A percentile compares a stretch with the other conserved stretches of the same genome.
Conservation (phyloP, 441 rosid genomes). For the Euphorbia schlechtendalii region DNA sequence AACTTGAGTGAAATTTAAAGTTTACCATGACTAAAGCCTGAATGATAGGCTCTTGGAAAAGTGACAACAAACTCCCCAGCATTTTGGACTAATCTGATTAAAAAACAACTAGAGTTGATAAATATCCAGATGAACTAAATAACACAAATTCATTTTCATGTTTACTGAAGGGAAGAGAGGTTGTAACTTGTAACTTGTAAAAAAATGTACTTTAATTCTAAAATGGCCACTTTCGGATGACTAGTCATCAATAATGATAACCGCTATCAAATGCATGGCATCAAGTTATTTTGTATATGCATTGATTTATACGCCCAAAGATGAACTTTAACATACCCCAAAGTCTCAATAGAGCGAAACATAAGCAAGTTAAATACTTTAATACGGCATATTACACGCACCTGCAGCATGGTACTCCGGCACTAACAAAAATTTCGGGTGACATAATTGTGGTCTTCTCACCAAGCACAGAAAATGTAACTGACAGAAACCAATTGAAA, state of each 20-base stretch:
- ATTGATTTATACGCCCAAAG: slow-evolving; percentile 7
- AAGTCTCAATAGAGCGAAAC: no score
- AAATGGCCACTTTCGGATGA: background rate
- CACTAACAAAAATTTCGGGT: slow-evolving; percentile 83
- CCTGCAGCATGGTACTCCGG: slow-evolving; percentile 99
- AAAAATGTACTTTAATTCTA: background rate
- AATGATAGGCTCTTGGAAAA: slow-evolving; percentile 98
- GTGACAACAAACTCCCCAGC: slow-evolving; percentile 99
- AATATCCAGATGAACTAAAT: slow-evolving; percentile 14
- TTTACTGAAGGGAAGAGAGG: background rate
- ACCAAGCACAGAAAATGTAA: slow-evolving; percentile 81
- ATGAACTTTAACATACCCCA: background rate
- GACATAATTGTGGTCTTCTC: slow-evolving; percentile 99
- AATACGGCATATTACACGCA: slow-evolving; percentile 23
- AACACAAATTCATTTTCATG: background rate
- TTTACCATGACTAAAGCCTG: slow-evolving; percentile 97
- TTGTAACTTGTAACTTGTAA: background rate
- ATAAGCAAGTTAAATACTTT: background rate
- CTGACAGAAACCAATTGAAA: slow-evolving; percentile 36
- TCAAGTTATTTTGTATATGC: slow-evolving; percentile 2
- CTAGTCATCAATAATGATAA: background rate
- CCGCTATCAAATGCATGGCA: background rate
- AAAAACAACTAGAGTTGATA: slow-evolving; percentile 20
- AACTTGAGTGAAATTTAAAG: slow-evolving; percentile 15
- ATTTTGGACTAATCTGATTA: slow-evolving; percentile 88